A percentile compares a stretch with the other conserved stretches of the same genome.
Evolutionary conservation across 768 basidiomycete species (phyloP).

Genomic region (Collybiopsis luxurians): DNA sequence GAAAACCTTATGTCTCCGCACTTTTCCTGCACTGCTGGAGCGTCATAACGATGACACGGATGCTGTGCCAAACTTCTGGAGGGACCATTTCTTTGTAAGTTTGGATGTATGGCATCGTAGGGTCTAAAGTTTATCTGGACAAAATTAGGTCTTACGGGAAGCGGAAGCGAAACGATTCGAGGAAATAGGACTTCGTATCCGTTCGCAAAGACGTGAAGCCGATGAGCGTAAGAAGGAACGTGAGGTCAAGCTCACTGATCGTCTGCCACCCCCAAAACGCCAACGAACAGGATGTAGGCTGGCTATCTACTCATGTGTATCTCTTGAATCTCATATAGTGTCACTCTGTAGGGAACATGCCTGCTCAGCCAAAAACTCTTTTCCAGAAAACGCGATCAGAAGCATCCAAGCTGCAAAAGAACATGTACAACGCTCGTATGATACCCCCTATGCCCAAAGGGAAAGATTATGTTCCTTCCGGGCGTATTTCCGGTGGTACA

Average conservation of each 20-base stretch:
- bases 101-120: not conserved
- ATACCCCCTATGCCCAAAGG: conserved; percentile 51
- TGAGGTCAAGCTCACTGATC: conserved; percentile 74
- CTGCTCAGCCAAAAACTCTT: conserved; percentile 56
- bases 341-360: conserved; percentile 30
- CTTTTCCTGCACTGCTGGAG: conserved; percentile 53
- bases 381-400: conserved; percentile 77
- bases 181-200: conserved; percentile 58
- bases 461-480: conserved; percentile 41
- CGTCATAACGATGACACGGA: conserved; percentile 38
- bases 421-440: conserved; percentile 51
- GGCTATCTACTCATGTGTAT: not conserved
- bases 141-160: conserved; percentile 25
- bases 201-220: conserved; percentile 63
- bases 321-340: not conserved
- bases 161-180: conserved; percentile 65
- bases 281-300: conserved; percentile 50
- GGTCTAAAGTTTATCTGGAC: not conserved
- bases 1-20: conserved; percentile 60
- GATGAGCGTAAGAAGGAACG: conserved; percentile 76
- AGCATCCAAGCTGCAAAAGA: conserved; percentile 64
- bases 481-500: conserved; percentile 30
- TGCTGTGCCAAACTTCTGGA: conserved; percentile 61
- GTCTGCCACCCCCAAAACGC: conserved; percentile 65
- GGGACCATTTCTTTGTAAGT: conserved; percentile 65